phyloP scores from a whole-genome alignment of 1,284 basidiomycete species.

The Rhodotorula sp. region DNA sequence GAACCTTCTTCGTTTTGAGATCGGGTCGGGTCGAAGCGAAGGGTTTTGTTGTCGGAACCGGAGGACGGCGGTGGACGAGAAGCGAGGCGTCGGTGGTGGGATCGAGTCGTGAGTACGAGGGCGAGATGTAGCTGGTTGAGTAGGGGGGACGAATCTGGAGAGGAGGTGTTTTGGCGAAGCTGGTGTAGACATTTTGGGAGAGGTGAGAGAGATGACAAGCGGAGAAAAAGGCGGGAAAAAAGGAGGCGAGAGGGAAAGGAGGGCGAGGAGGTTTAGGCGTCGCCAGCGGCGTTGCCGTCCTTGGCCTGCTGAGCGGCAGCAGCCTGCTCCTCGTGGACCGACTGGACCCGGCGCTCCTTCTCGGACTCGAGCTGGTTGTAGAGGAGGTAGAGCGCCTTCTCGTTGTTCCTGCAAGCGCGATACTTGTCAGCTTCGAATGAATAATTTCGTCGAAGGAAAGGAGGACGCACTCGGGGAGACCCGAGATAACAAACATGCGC shows the following conservation, averaged over 20 bases:
- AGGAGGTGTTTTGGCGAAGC: no score
- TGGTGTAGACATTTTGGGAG: background rate
- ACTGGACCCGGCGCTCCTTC: conserved; percentile 61
- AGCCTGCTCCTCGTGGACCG: conserved; percentile 31
- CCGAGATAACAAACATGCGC: conserved; percentile 98
- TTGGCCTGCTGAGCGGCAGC: background rate
- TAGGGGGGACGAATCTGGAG: no score
- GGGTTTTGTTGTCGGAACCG: no score
- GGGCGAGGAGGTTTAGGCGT: background rate
- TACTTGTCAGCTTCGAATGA: background rate
- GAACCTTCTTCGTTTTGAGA: no score
- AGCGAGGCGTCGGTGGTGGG: no score
- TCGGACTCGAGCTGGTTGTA: conserved; percentile 90
- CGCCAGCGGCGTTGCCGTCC: conserved; percentile 2
- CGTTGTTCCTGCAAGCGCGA: conserved; percentile 50
- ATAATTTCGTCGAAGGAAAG: background rate
- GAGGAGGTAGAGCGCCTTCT: conserved; percentile 92
- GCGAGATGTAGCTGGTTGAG: no score
- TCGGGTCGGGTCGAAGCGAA: no score
- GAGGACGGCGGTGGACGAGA: no score
- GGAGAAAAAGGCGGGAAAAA: background rate
- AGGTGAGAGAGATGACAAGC: background rate
- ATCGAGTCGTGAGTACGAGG: no score
- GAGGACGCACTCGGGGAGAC: conserved; percentile 67
- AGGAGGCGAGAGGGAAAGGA: background rate